phyloP scores from a whole-genome alignment of 257 asterid genomes.

The Nicotiana benthamiana region DNA sequence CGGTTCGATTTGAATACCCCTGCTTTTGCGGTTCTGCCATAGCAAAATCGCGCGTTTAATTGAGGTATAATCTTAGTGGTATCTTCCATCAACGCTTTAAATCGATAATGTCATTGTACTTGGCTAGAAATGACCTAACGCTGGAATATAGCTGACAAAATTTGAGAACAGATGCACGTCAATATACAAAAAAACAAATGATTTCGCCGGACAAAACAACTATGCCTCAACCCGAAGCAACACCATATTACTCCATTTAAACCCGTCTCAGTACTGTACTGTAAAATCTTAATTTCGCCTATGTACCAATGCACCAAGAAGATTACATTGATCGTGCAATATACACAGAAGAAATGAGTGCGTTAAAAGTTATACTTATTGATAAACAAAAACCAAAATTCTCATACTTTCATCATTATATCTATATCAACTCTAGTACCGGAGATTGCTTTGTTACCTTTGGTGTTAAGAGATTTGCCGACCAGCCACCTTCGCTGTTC shows the following conservation, averaged over 20 bases:
- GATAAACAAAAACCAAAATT: background rate
- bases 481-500: conserved; percentile 1
- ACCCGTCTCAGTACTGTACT: background rate
- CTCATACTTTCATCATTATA: background rate
- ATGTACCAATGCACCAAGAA: background rate
- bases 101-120: too few relatives aligned
- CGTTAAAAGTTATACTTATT: background rate
- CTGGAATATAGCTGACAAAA: too few relatives aligned
- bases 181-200: too few relatives aligned
- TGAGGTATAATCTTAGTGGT: too few relatives aligned
- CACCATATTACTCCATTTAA: background rate
- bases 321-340: background rate
- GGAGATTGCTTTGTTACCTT: conserved; percentile 6
- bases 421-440: background rate
- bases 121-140: too few relatives aligned
- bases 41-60: too few relatives aligned
- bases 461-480: background rate
- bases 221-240: too few relatives aligned
- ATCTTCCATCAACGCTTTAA: too few relatives aligned
- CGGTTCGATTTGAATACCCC: too few relatives aligned
- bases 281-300: background rate
- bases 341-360: background rate
- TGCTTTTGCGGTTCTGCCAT: too few relatives aligned
- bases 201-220: too few relatives aligned
- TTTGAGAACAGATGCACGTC: too few relatives aligned